Conservation (phyloP, 345 rosid species). For the Schrenkiella parvula region DNA sequence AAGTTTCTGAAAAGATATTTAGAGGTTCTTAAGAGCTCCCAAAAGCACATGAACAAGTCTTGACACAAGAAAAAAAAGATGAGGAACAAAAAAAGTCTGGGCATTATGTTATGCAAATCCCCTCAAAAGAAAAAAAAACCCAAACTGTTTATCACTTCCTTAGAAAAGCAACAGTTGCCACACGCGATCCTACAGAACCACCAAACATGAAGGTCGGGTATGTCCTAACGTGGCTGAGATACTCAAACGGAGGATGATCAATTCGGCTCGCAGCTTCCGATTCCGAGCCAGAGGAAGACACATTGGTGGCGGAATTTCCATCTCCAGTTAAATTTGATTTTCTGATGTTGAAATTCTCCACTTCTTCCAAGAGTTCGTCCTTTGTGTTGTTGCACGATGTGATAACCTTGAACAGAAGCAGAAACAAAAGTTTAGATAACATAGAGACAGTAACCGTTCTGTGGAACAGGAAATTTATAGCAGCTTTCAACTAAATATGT, state of each 20-base stretch:
- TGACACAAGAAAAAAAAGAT: neutral
- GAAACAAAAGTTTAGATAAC: neutral
- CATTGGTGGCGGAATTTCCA: constrained; percentile 31
- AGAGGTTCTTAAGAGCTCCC: constrained; percentile 5
- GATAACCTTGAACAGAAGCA: constrained; percentile 48
- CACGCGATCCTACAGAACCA: constrained; percentile 83
- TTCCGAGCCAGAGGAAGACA: constrained; percentile 12
- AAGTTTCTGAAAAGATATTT: neutral
- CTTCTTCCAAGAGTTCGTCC: constrained; percentile 83
- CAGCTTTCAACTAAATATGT: neutral
- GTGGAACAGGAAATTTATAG: neutral
- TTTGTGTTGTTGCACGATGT: constrained; percentile 87
- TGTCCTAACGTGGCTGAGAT: constrained; percentile 73
- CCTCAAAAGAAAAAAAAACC: neutral
- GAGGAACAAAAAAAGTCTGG: neutral
- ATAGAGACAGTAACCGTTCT: neutral
- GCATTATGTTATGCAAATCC: constrained; percentile 5
- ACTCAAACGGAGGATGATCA: constrained; percentile 47
- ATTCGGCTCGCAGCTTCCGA: constrained; percentile 36
- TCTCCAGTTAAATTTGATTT: constrained; percentile 35
- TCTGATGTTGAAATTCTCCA: constrained; percentile 58
- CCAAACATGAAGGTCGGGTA: constrained; percentile 91
- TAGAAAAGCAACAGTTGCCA: constrained; percentile 86
- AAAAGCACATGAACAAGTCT: constrained; percentile 12
- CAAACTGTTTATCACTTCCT: constrained; percentile 41